These are phyloP conservation scores for Cyphellophora attinorum DNA, from an alignment of 2,329 filamentous ascomycete species.

Conservation along the genomic window DNA sequence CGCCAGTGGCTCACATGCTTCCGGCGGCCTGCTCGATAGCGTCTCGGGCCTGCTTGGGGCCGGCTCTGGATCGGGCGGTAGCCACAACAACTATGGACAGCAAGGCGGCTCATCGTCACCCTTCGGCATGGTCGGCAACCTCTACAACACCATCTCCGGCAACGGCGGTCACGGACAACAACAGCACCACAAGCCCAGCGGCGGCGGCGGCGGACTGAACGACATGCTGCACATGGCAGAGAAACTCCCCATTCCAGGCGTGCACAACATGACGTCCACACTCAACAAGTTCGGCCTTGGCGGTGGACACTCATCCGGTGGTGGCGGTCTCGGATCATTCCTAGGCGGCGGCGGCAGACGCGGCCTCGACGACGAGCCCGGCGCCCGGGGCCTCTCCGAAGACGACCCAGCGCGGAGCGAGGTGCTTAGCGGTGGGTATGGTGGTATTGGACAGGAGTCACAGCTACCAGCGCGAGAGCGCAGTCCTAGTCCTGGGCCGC, in stretches of 20 bases:
- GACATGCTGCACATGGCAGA: slow-evolving; percentile 15
- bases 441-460: neutral
- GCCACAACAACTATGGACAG: too few species aligned
- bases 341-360: neutral
- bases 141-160: slow-evolving; percentile 3
- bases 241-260: slow-evolving; percentile 17
- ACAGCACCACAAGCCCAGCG: slow-evolving; percentile 2
- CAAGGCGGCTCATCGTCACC: slow-evolving; percentile 7
- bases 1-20: neutral
- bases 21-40: neutral
- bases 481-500: slow-evolving; percentile 12
- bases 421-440: neutral
- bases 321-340: slow-evolving; percentile 5
- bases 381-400: neutral
- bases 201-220: slow-evolving; percentile 11
- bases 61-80: neutral
- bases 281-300: slow-evolving; percentile 16
- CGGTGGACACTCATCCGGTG: slow-evolving; percentile 8
- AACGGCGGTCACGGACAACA: slow-evolving; percentile 7
- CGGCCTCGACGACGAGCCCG: slow-evolving; percentile 1
- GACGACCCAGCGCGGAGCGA: neutral
- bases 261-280: slow-evolving; percentile 8
- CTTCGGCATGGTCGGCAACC: slow-evolving; percentile 11
- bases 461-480: slow-evolving; percentile 3
- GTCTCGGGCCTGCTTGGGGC: neutral